Percentiles rank a stretch among this genome's conserved stretches.
Conservation (phyloP, 2,329 filamentous ascomycete species). For the Epichloe sibirici region DNA sequence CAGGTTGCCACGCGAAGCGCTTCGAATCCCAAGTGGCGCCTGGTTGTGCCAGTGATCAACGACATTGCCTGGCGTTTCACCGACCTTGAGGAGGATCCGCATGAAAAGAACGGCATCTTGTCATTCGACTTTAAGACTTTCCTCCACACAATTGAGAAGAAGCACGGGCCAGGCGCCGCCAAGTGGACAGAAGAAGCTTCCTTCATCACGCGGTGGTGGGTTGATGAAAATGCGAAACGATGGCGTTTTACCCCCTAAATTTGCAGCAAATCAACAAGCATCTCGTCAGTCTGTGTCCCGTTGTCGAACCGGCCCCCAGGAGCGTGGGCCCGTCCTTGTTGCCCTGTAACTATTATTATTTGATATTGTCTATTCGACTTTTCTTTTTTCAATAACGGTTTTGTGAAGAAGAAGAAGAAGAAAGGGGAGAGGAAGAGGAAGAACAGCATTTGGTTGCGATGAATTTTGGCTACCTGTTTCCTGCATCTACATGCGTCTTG, state of each 20-base stretch:
- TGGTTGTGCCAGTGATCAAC: conserved; percentile 14
- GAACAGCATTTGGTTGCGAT: neutral
- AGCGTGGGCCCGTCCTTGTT: neutral
- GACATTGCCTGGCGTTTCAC: conserved; percentile 21
- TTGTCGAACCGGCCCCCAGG: neutral
- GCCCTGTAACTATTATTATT: neutral
- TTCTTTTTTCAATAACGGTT: neutral
- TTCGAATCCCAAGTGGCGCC: conserved; percentile 10
- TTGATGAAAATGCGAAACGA: conserved; percentile 22
- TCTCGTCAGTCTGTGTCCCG: too few relatives aligned
- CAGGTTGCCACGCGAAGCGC: conserved; percentile 12
- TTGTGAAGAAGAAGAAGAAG: neutral
- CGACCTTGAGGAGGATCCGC: conserved; percentile 16
- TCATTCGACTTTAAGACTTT: conserved; percentile 15
- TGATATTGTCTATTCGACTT: neutral
- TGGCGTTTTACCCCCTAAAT: conserved; percentile 16
- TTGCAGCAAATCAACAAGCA: too few relatives aligned
- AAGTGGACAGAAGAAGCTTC: conserved; percentile 22
- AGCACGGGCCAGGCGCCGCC: conserved; percentile 16
- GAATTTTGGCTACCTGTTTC: neutral
- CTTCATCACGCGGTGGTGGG: conserved; percentile 22
- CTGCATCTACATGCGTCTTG: neutral
- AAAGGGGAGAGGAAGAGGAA: too few relatives aligned
- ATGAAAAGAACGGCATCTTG: conserved; percentile 15
- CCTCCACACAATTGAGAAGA: conserved; percentile 9